Evolutionary conservation across 768 basidiomycete genomes (phyloP).

Genomic region (Pleurotus pulmonarius): DNA sequence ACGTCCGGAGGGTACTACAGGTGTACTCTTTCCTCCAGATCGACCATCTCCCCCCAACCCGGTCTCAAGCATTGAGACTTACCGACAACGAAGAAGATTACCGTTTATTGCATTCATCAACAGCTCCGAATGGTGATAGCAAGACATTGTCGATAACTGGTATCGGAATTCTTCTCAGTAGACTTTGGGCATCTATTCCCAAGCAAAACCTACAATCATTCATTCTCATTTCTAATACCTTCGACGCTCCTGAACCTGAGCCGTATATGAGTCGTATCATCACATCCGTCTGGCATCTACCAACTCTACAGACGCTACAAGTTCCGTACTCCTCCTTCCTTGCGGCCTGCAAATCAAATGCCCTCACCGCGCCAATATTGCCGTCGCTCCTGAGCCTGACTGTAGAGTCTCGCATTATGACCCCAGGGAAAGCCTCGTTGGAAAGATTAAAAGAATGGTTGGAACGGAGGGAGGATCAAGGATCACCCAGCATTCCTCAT

Average conservation of each 20-base stretch:
- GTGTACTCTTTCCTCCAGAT: neutral
- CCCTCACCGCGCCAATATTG: neutral
- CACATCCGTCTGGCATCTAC: neutral
- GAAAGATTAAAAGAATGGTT: no score
- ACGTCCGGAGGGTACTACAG: neutral
- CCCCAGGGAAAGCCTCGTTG: neutral
- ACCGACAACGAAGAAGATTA: neutral
- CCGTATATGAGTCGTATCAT: neutral
- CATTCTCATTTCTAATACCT: neutral
- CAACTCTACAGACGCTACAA: neutral
- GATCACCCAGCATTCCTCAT: no score
- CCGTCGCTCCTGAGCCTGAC: neutral
- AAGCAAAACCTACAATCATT: neutral
- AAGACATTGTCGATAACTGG: neutral
- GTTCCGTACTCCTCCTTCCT: neutral
- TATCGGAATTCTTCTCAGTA: neutral
- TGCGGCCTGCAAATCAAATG: neutral
- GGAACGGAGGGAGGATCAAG: no score
- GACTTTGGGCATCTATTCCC: neutral
- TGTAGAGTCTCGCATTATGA: neutral
- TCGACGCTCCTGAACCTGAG: neutral
- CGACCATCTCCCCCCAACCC: neutral
- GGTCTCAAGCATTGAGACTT: neutral
- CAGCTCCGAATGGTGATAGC: neutral
- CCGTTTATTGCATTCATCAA: no score